Conservation (phyloP, 768 basidiomycete genomes). For the Termitomyces sp. region DNA sequence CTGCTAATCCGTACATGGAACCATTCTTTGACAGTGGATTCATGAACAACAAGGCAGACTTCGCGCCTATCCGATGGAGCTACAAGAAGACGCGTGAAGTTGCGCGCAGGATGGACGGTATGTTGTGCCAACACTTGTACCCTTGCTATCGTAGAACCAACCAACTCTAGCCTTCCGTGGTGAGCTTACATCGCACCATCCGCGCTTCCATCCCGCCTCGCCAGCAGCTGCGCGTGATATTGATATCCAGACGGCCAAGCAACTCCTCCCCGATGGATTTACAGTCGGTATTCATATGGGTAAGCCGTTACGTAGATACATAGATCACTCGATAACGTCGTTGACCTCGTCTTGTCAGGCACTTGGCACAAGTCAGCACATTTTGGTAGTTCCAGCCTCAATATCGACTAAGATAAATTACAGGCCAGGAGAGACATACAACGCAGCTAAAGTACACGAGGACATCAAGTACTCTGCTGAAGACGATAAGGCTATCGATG, state of each 20-base stretch:
- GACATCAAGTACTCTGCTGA: constrained; percentile 66
- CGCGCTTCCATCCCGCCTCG: constrained; percentile 70
- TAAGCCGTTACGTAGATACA: constrained; percentile 17
- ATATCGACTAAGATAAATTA: background rate
- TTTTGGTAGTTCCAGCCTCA: background rate
- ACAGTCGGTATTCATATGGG: constrained; percentile 76
- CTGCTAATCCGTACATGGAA: constrained; percentile 58
- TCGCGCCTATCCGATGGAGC: constrained; percentile 73
- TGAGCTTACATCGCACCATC: constrained; percentile 70
- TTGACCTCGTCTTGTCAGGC: constrained; percentile 23
- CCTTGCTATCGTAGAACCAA: background rate
- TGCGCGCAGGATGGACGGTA: constrained; percentile 70
- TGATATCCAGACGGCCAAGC: constrained; percentile 66
- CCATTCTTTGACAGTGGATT: constrained; percentile 73
- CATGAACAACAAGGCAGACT: constrained; percentile 79
- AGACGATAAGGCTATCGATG: constrained; percentile 71
- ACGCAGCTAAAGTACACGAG: constrained; percentile 57
- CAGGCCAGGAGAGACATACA: constrained; percentile 51
- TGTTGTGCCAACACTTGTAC: constrained; percentile 4
- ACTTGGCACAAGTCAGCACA: constrained; percentile 50
- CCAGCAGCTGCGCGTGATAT: constrained; percentile 60
- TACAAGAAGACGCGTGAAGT: constrained; percentile 77
- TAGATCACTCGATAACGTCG: background rate
- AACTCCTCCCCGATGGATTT: constrained; percentile 56
- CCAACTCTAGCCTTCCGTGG: constrained; percentile 57